These are phyloP conservation scores for Acanthamoeba castellanii DNA, from an alignment of 208 protist genomes.

Conservation along the genomic window DNA sequence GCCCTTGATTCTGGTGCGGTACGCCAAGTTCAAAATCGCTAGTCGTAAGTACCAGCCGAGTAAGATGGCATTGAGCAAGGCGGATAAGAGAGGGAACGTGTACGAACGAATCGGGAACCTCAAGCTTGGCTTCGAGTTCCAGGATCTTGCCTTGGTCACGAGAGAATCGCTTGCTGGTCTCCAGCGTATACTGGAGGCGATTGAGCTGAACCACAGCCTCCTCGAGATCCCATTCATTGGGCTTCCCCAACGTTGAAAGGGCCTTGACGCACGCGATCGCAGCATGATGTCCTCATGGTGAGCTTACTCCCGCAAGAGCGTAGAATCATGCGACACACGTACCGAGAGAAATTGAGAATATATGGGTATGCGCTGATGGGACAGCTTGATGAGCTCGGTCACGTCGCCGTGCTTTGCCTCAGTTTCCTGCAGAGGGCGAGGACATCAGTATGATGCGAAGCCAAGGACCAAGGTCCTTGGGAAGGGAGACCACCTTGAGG, in stretches of 20 bases:
- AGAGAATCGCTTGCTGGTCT: background rate
- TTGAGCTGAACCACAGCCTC: constrained; percentile 20
- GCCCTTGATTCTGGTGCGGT: background rate
- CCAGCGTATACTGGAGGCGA: constrained; percentile 1
- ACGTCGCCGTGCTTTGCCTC: constrained; percentile 6
- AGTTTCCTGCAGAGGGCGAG: background rate
- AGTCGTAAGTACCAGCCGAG: background rate
- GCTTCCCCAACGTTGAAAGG: background rate
- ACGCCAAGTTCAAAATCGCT: background rate
- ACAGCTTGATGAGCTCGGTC: background rate
- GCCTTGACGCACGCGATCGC: background rate
- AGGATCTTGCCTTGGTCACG: constrained; percentile 17
- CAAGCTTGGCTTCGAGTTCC: constrained; percentile 7
- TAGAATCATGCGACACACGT: background rate
- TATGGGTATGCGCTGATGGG: background rate
- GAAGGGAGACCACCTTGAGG: background rate
- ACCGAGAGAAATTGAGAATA: constrained; percentile 17
- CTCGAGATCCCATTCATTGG: background rate
- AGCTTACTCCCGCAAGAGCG: background rate
- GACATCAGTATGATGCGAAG: background rate
- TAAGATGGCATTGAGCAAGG: background rate
- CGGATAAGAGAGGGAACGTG: background rate
- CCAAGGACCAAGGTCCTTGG: background rate
- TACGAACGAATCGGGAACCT: constrained; percentile 26
- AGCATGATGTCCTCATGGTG: background rate